Evolutionary conservation across 441 rosid species (phyloP), one percentile per base, ranked within the genome.

Genomic region (Hura crepitans): DNA sequence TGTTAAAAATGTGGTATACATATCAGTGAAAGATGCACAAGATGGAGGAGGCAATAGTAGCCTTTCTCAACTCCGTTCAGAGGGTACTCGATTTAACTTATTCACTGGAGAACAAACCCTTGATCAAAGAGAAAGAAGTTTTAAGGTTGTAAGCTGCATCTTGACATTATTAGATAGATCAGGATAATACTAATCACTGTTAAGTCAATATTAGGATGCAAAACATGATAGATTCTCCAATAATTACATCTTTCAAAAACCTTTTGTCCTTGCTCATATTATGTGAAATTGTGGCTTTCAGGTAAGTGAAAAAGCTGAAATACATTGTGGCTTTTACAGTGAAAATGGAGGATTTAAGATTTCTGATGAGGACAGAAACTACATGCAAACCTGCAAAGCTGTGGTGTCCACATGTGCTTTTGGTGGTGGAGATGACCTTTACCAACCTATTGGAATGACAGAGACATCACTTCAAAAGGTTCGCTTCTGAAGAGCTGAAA

Each of bases 371-470:
- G 97, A 92, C 78, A 87, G 79, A 72, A 81, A 55, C 71, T 95
- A 84, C 82, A 81, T 92, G 98, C 46, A 74, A 72, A 82, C 69
- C 50, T 92, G 98, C 80, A 70, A 81, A 78, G 84, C 78, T 53
- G 97, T 85, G 17, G 96, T 95, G 63, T 89, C 95, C 65, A 90
- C 98, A 53, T 95, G 98, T 86, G 89, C 97, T 13, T 95, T 95
- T 81, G 99, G 99, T 68, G 99, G 99, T 70, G 98, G 99, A 46
- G 99, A 95, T 83, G 87, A 89, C 77, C 98, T 95, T 78, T 88
- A 92, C 78, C 86, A 92, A 73, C 99, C 97, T 69, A 92, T 95
- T 77, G 98, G 96, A 78, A 89, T 89, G 93, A 77, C 85, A 13
- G 76, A 86, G 55, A 78, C 86, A 45, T 84, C 99, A 9, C 77